phyloP scores from a whole-genome alignment of 2,329 filamentous ascomycete species.

The Nothopassalora personata region DNA sequence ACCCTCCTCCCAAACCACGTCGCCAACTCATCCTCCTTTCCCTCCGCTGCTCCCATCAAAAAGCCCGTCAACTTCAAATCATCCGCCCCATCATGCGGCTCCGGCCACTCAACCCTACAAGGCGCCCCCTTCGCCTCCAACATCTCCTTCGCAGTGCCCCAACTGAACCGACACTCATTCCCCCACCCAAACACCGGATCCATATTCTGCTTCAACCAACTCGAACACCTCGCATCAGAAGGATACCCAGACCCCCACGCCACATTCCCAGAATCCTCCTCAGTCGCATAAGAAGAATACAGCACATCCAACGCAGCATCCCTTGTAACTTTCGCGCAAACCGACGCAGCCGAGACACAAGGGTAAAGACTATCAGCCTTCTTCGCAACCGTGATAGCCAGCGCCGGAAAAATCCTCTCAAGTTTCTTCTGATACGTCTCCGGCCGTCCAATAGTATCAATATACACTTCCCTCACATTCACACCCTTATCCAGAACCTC shows the following conservation, averaged over 20 bases:
- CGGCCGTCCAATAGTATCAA: conserved; percentile 88
- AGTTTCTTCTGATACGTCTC: conserved; percentile 78
- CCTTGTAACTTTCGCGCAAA: conserved; percentile 92
- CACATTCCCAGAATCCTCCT: conserved; percentile 29
- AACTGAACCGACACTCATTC: conserved; percentile 86
- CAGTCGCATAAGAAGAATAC: conserved; percentile 51
- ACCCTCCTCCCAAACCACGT: conserved; percentile 77
- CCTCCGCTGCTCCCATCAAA: conserved; percentile 49
- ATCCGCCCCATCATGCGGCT: conserved; percentile 63
- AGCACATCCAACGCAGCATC: conserved; percentile 82
- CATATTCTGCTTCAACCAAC: conserved; percentile 81
- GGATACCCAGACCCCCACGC: conserved; percentile 91
- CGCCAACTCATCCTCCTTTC: conserved; percentile 60
- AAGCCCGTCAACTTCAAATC: conserved; percentile 69
- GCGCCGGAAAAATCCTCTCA: conserved; percentile 73
- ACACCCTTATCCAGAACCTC: conserved; percentile 72
- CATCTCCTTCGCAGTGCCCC: conserved; percentile 92
- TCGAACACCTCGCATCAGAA: conserved; percentile 71
- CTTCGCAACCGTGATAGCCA: conserved; percentile 47
- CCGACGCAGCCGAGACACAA: conserved; percentile 85
- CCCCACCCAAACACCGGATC: conserved; percentile 95
- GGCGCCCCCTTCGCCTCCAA: conserved; percentile 68
- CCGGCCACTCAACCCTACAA: conserved; percentile 74
- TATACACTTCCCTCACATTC: conserved; percentile 82
- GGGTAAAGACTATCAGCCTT: conserved; percentile 93